Base-by-base conservation (phyloP, 2,329 filamentous ascomycete species). In the Botrytis aclada region DNA sequence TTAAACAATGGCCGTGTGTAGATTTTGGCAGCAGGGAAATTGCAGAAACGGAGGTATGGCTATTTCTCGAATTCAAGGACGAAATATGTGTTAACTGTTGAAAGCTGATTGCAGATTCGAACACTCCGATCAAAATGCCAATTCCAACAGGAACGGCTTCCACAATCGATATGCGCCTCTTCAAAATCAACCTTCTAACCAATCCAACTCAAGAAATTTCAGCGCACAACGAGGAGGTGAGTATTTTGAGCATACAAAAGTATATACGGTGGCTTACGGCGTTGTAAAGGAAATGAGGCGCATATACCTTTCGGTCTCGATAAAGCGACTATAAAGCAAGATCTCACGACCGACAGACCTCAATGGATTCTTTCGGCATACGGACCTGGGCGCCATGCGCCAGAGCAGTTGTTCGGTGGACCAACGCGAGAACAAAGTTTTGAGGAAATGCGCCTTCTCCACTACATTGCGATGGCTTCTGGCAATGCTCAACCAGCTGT, bases 351-450 rank as follows among this genome's bases (percentile, higher is more conserved):
- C 34, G 93, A 96, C 74, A 87, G 88, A 14, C 95, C 95, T 29
- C 84, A 88, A 85, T 98, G 95, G 92, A 91, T 96, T 7, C 87
- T 98, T 37, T 97, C 95, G 1, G 88, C 92, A 34, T 98, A 97
- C 81, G 93, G 90, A 0, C 94, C 95, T 0, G 92, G 92, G 6
- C 87, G 85, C 78, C 88, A 94, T 77, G 89, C 92, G 1, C 95
- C 95, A 0, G 89, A 89, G 29, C 94, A 97, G 82, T 86, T 98
- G 1, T 95, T 97, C 78, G 94, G 94, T 70, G 94, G 94, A 1
- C 87, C 86, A 62, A 86, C 88, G 9, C 88, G 94, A 29, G 95
- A 98, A 81, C 92, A 94, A 81, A 97, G 94, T 79, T 92, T 92
- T 58, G 95, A 98, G 81, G 95, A 98, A 82, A 88, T 97, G 80